A percentile compares a stretch with the other conserved stretches of the same genome.
Evolutionary conservation across 2,329 filamentous ascomycete species (phyloP).

Genomic region (Colletotrichum salicis): DNA sequence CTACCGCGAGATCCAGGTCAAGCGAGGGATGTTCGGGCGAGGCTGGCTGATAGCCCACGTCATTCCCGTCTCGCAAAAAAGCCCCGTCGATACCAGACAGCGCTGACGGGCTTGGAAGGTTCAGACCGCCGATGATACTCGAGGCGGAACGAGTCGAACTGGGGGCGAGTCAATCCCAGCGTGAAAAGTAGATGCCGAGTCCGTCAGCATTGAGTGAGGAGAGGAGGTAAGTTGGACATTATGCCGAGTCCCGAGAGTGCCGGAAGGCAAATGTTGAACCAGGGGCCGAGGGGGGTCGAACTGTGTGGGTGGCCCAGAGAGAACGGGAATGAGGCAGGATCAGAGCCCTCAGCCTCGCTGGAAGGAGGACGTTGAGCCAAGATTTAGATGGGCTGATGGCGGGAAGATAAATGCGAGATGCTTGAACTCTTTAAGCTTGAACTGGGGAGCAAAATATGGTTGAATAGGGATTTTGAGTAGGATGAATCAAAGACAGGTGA

Average conservation of each 20-base stretch:
- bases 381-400: slow-evolving; percentile 18
- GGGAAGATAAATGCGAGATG: slow-evolving; percentile 20
- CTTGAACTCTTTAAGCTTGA: slow-evolving; percentile 34
- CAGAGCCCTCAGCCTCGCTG: slow-evolving; percentile 30
- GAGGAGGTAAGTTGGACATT: background rate
- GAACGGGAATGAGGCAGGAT: slow-evolving; percentile 25
- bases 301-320: slow-evolving; percentile 4
- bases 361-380: slow-evolving; percentile 28
- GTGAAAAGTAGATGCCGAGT: background rate
- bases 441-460: slow-evolving; percentile 26
- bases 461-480: slow-evolving; percentile 15
- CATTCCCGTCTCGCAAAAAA: background rate
- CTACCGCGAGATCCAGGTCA: slow-evolving; percentile 1
- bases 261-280: background rate
- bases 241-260: slow-evolving; percentile 25
- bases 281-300: background rate
- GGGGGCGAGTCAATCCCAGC: slow-evolving; percentile 10
- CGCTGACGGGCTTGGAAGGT: slow-evolving; percentile 11
- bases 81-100: background rate
- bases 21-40: slow-evolving; percentile 8
- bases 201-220: background rate
- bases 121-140: slow-evolving; percentile 28
- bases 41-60: slow-evolving; percentile 12
- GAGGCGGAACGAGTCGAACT: slow-evolving; percentile 27
- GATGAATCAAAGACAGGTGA: slow-evolving; percentile 34